phyloP scores from a whole-genome alignment of 768 basidiomycete genomes.

The Gymnopilus junonius region DNA sequence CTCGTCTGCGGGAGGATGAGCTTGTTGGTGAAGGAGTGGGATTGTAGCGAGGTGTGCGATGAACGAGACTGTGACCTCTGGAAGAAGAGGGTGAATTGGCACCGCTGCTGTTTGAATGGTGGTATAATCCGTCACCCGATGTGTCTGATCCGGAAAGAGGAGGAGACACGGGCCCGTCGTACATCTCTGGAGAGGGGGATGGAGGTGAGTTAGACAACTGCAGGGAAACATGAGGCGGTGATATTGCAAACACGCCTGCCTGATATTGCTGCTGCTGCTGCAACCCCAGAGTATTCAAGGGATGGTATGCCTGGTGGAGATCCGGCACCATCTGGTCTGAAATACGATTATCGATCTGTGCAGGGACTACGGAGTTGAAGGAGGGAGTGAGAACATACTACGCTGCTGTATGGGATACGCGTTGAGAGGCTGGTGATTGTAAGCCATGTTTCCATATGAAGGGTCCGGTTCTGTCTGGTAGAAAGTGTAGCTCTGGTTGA shows the following conservation, averaged over 20 bases:
- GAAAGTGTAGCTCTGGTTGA: constrained; percentile 53
- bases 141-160: constrained; percentile 90
- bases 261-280: constrained; percentile 66
- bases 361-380: constrained; percentile 44
- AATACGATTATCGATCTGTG: constrained; percentile 68
- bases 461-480: constrained; percentile 59
- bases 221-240: constrained; percentile 72
- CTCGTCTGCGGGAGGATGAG: constrained; percentile 70
- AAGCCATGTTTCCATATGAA: constrained; percentile 55
- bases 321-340: constrained; percentile 70
- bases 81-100: constrained; percentile 82
- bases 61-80: constrained; percentile 75
- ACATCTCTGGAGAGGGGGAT: constrained; percentile 77
- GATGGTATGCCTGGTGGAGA: constrained; percentile 58
- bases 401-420: constrained; percentile 72
- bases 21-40: constrained; percentile 83
- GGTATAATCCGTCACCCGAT: constrained; percentile 82
- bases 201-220: constrained; percentile 73
- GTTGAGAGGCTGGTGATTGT: constrained; percentile 54
- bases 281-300: constrained; percentile 54
- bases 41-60: constrained; percentile 76
- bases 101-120: constrained; percentile 78
- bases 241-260: constrained; percentile 59
- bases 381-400: constrained; percentile 55
- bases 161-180: constrained; percentile 80